Percentiles rank a stretch among this genome's conserved stretches.
Evolutionary conservation across 1,139 yeast genomes (phyloP).

Genomic region (Suhomyces coccinellae): DNA sequence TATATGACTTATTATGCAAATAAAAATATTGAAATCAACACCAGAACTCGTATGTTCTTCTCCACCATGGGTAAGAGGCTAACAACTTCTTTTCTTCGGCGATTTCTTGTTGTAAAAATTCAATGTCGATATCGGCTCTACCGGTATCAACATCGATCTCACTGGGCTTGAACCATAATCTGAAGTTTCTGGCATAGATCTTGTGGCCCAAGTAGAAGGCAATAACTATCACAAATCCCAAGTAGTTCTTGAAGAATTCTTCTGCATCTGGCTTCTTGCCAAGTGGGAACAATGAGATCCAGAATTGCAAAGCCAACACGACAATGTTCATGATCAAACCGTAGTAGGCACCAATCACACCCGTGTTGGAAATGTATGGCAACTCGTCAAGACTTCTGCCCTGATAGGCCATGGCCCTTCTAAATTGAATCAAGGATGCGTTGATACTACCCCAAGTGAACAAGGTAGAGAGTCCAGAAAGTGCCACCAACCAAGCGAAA

Average conservation of each 20-base stretch:
- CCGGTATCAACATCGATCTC: slow-evolving; percentile 69
- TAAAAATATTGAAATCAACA: slow-evolving; percentile 34
- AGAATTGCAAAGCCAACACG: slow-evolving; percentile 42
- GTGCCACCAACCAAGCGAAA: slow-evolving; percentile 44
- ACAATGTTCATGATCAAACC: slow-evolving; percentile 33
- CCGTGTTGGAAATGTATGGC: slow-evolving; percentile 41
- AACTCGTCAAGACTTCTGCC: slow-evolving; percentile 33
- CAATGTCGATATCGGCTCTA: slow-evolving; percentile 64
- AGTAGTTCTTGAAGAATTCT: slow-evolving; percentile 35
- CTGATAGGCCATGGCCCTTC: slow-evolving; percentile 37
- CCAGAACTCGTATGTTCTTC: slow-evolving; percentile 54
- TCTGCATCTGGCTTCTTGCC: slow-evolving; percentile 31
- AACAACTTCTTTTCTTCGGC: slow-evolving; percentile 56
- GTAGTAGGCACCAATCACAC: slow-evolving; percentile 39
- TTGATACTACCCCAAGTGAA: slow-evolving; percentile 45
- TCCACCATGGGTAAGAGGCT: slow-evolving; percentile 50
- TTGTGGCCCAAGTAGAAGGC: slow-evolving; percentile 37
- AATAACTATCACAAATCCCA: slow-evolving; percentile 36
- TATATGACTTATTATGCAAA: neutral
- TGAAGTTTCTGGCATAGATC: slow-evolving; percentile 32
- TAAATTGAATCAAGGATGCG: slow-evolving; percentile 39
- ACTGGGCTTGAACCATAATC: slow-evolving; percentile 27
- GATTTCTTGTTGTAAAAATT: slow-evolving; percentile 62
- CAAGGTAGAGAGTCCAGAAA: slow-evolving; percentile 43
- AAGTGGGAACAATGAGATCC: slow-evolving; percentile 44